Percentiles rank a stretch among this genome's conserved stretches.
These are phyloP conservation scores for Rhytidhysteron rufulum DNA, from an alignment of 2,329 filamentous ascomycete species.

Conservation along the genomic window DNA sequence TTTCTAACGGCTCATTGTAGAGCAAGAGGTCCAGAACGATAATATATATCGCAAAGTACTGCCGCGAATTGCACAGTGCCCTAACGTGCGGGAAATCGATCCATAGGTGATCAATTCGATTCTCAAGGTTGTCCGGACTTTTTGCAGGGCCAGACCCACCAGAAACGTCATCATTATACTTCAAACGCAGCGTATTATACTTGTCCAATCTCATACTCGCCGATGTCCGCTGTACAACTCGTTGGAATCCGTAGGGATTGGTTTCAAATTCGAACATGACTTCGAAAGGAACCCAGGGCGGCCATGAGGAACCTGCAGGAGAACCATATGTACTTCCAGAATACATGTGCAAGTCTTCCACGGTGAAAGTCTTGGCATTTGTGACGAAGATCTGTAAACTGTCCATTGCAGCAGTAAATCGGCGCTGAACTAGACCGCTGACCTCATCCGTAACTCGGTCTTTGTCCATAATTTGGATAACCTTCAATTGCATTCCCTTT, in stretches of 20 bases:
- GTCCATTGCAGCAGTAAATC: slow-evolving; percentile 93
- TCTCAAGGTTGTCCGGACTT: slow-evolving; percentile 58
- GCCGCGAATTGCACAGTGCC: slow-evolving; percentile 92
- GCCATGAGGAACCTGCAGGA: slow-evolving; percentile 81
- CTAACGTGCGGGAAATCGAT: slow-evolving; percentile 93
- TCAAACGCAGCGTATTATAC: slow-evolving; percentile 93
- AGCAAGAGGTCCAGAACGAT: slow-evolving; percentile 94
- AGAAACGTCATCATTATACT: slow-evolving; percentile 92
- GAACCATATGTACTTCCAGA: slow-evolving; percentile 91
- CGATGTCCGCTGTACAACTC: slow-evolving; percentile 94
- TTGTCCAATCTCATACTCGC: slow-evolving; percentile 94
- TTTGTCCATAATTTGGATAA: slow-evolving; percentile 97
- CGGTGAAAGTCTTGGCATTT: slow-evolving; percentile 83
- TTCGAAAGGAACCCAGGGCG: slow-evolving; percentile 96
- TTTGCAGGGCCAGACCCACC: slow-evolving; percentile 46
- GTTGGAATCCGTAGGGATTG: slow-evolving; percentile 95
- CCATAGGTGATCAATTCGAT: slow-evolving; percentile 91
- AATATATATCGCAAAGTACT: slow-evolving; percentile 98
- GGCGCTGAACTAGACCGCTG: slow-evolving; percentile 89
- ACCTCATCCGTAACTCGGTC: slow-evolving; percentile 87
- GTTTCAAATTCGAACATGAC: slow-evolving; percentile 96
- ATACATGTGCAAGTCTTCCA: slow-evolving; percentile 84
- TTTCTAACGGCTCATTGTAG: slow-evolving; percentile 94
- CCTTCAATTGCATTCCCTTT: slow-evolving; percentile 97
- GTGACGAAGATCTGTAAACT: slow-evolving; percentile 98